A percentile compares a stretch with the other conserved stretches of the same genome.
These are phyloP conservation scores for Hortiboletus campestris DNA, from an alignment of 768 basidiomycete genomes.

Conservation along the genomic window DNA sequence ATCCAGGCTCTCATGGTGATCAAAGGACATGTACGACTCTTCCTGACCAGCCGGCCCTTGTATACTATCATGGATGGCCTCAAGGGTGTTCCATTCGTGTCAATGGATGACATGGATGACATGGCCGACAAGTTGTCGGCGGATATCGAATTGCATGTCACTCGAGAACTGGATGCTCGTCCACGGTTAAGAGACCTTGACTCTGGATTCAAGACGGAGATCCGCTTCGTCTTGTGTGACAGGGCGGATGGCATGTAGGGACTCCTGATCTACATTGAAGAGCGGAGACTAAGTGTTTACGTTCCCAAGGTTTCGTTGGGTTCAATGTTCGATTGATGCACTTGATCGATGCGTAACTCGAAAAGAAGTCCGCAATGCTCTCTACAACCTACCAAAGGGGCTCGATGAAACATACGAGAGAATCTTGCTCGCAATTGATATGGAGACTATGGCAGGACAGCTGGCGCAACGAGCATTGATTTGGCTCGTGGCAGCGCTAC, in stretches of 20 bases:
- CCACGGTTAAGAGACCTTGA: background rate
- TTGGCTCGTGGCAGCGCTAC: conserved; percentile 3
- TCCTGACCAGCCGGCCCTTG: background rate
- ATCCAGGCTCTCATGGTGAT: background rate
- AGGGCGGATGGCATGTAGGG: background rate
- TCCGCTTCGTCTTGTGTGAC: background rate
- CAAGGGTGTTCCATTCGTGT: background rate
- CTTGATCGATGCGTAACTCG: background rate
- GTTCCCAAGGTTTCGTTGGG: background rate
- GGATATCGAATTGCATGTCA: background rate
- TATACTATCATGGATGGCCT: background rate
- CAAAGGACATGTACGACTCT: background rate
- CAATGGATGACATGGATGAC: conserved; percentile 1
- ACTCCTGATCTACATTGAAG: too few relatives aligned
- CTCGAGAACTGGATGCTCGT: background rate
- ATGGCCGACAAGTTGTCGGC: background rate
- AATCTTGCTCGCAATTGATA: background rate
- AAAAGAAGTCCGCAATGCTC: background rate
- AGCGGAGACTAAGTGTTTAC: background rate
- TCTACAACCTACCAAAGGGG: background rate
- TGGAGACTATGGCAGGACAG: background rate
- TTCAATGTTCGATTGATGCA: conserved; percentile 1
- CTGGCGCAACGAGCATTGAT: background rate
- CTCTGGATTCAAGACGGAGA: background rate
- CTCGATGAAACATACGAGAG: conserved; percentile 5